A percentile compares a stretch with the other conserved stretches of the same genome.
Conservation (phyloP, 2,329 filamentous ascomycete genomes). For the Pezizomycotina sp. region DNA sequence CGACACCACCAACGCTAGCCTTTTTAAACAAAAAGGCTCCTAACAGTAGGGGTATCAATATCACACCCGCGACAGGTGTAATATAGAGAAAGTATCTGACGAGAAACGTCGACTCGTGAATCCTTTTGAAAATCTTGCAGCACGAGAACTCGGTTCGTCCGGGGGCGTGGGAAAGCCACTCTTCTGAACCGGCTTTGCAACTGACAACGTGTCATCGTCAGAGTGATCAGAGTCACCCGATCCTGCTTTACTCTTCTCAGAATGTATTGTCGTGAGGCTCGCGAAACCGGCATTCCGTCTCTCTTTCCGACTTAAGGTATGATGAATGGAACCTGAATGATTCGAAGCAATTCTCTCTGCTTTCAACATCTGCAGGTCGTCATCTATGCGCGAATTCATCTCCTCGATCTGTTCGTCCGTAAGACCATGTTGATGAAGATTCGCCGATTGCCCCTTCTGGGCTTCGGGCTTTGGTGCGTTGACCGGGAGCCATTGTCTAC, state of each 20-base stretch:
- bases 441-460: neutral
- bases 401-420: conserved; percentile 30
- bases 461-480: neutral
- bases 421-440: neutral
- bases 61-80: conserved; percentile 43
- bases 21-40: conserved; percentile 43
- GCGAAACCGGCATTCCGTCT: conserved; percentile 5
- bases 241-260: neutral
- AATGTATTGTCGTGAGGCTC: conserved; percentile 5
- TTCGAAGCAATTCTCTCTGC: conserved; percentile 44
- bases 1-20: conserved; percentile 54
- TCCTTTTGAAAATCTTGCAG: conserved; percentile 48
- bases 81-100: conserved; percentile 59
- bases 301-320: conserved; percentile 7
- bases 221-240: neutral
- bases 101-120: conserved; percentile 49
- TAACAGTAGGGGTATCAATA: conserved; percentile 52
- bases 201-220: neutral
- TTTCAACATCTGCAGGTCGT: conserved; percentile 48
- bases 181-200: neutral
- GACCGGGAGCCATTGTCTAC: neutral
- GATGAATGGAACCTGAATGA: conserved; percentile 26
- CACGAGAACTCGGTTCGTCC: conserved; percentile 42
- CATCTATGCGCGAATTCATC: conserved; percentile 43
- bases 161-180: conserved; percentile 42